Percentiles rank a stretch among this genome's conserved stretches.
phyloP scores from a whole-genome alignment of 75 land plant species.

The Gnetum montanum region DNA sequence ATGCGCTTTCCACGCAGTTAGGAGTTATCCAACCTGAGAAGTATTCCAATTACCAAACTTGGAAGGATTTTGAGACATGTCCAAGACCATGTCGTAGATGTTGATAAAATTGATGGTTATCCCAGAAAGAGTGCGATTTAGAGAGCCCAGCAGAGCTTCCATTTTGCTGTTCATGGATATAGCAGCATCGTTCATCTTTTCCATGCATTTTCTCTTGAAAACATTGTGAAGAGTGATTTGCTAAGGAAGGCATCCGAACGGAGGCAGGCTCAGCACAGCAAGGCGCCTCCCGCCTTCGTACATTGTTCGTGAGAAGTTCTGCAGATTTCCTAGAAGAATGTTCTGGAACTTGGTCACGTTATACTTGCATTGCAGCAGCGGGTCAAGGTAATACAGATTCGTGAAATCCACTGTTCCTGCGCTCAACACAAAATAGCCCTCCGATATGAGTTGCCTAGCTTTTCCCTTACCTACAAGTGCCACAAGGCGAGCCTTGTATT shows the following conservation, averaged over 20 bases:
- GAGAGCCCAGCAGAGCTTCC: no score
- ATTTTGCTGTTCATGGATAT: no score
- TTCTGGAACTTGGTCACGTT: conserved; percentile 10
- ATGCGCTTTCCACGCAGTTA: not conserved
- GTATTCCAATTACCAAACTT: not conserved
- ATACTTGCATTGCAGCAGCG: no score
- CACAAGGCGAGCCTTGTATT: conserved; percentile 11
- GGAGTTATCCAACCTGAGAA: not conserved
- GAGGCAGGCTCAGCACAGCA: conserved; percentile 39
- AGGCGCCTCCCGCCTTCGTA: conserved; percentile 32
- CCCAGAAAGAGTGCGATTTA: no score
- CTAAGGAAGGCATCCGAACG: conserved; percentile 76
- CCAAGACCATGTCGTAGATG: no score
- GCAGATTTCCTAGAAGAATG: no score
- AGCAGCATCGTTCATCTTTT: no score
- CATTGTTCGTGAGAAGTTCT: conserved; percentile 28
- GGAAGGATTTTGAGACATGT: not conserved
- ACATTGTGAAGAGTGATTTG: no score
- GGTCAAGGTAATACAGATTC: no score
- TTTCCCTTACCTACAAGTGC: conserved; percentile 42
- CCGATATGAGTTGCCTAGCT: conserved; percentile 54
- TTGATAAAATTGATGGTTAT: no score
- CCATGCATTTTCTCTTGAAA: no score
- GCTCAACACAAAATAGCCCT: conserved; percentile 42
- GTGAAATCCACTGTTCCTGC: conserved; percentile 7